Conservation (phyloP, 2,329 filamentous ascomycete genomes). For the Trematosphaeria pertusa region DNA sequence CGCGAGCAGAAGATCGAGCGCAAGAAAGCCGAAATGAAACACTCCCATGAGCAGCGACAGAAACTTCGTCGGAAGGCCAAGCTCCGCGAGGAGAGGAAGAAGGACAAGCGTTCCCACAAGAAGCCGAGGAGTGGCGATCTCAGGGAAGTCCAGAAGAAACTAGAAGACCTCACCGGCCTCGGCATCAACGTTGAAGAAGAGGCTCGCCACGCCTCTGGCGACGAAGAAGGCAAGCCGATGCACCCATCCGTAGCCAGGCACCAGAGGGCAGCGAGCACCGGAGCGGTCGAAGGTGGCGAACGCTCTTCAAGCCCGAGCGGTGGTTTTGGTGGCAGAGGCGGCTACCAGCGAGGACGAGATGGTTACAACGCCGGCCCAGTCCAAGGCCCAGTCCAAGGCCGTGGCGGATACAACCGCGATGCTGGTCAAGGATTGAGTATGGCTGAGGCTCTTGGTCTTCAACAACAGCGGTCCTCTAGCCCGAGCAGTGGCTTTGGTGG, state of each 20-base stretch:
- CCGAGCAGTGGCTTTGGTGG: conserved; percentile 23
- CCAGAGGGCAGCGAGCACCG: conserved; percentile 38
- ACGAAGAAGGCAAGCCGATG: conserved; percentile 38
- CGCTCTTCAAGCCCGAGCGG: conserved; percentile 41
- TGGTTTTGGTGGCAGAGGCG: conserved; percentile 39
- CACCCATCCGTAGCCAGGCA: conserved; percentile 37
- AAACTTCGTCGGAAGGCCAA: conserved; percentile 47
- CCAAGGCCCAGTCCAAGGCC: conserved; percentile 37
- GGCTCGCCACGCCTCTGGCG: conserved; percentile 29
- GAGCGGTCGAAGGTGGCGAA: conserved; percentile 29
- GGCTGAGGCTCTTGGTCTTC: conserved; percentile 24
- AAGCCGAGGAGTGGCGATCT: conserved; percentile 31
- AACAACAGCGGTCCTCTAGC: conserved; percentile 25
- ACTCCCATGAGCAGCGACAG: conserved; percentile 42
- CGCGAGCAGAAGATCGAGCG: conserved; percentile 46
- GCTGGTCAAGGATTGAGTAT: conserved; percentile 25
- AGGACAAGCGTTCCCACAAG: conserved; percentile 36
- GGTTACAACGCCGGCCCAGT: conserved; percentile 44
- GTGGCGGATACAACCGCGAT: conserved; percentile 35
- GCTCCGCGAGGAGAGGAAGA: conserved; percentile 48
- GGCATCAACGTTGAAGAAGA: conserved; percentile 46
- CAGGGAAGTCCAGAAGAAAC: conserved; percentile 33
- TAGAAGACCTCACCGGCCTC: conserved; percentile 39
- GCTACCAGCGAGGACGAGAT: conserved; percentile 44
- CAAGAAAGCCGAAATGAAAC: conserved; percentile 47